Evolutionary conservation across 495 filamentous ascomycete species (phyloP), one percentile per base, ranked within the genome.

Genomic region (Penicillium bovifimosum): DNA sequence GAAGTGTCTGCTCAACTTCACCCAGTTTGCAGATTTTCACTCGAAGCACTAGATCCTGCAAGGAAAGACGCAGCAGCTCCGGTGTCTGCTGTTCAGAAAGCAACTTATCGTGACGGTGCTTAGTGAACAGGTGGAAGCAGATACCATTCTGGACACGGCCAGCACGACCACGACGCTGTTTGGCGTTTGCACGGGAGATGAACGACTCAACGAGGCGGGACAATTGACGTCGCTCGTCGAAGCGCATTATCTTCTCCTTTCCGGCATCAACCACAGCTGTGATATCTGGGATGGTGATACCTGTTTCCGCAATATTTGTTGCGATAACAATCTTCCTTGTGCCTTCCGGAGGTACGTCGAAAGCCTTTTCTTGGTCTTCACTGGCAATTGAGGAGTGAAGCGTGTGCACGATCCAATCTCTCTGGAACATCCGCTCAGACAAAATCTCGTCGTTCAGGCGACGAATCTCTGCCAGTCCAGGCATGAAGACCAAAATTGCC

Each of bases 1-100:
- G 78, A 5, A 98, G 76, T 0, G 90, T 95, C 54, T 90, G 80
- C 60, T 96, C 92, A 44, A 97, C 91, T 41, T 85, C 83, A 3
- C 93, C 93, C 43, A 98, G 78, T 60, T 91, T 93, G 72, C 91
- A 98, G 32, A 95, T 93, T 71, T 98, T 98, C 55, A 96, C 90
- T n/a, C 93, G 84, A 55, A 98, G 85, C 8, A 91, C 88, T 3
- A 96, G 80, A 58, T 98, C 93, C 69, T 97, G 92, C 9, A 98
- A 71, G 0, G 91, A 96, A 6, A 98, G 78, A 2, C 93, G 86
- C 38, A 97, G 83, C 80, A 98, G 90, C 66, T 98, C 93, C 0
- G 93, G 93, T 0, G 87, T 95, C 73, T 97, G 93, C 62, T 96
- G 88, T 44, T 91, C 89, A 11, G 82, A 80, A 77, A 96, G 89